Evolutionary conservation across 768 basidiomycete genomes (phyloP).

Genomic region (Leucogyrophana mollusca): DNA sequence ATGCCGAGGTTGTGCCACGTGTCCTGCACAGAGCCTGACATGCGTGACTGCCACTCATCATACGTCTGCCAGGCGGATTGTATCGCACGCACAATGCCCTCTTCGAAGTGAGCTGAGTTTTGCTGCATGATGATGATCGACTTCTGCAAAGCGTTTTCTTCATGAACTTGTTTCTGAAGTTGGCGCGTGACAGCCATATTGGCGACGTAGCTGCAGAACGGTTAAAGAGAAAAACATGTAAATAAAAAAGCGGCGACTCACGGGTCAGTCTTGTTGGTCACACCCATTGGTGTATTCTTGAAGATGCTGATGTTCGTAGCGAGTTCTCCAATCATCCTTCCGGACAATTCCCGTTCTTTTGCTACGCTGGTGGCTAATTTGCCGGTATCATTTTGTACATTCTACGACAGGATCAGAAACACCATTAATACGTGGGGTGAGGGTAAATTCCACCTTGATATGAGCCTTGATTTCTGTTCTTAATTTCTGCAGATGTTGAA

Average conservation of each 20-base stretch:
- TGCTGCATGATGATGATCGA: conserved; percentile 98
- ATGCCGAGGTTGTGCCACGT: conserved; percentile 70
- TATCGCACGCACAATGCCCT: conserved; percentile 91
- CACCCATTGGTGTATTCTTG: conserved; percentile 91
- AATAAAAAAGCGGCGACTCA: conserved; percentile 41
- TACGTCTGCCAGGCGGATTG: conserved; percentile 98
- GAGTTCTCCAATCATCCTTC: conserved; percentile 83
- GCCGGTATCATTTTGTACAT: conserved; percentile 94
- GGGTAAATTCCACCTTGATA: conserved; percentile 63
- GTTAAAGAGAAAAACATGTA: neutral
- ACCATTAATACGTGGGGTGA: too few relatives aligned
- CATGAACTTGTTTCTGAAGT: conserved; percentile 89
- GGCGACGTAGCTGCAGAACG: conserved; percentile 52
- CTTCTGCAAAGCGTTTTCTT: conserved; percentile 98
- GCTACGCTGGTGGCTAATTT: conserved; percentile 90
- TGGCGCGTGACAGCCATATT: conserved; percentile 76
- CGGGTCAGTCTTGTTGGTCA: conserved; percentile 81
- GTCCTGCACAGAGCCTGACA: conserved; percentile 68
- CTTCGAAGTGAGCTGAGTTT: conserved; percentile 95
- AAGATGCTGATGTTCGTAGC: conserved; percentile 83
- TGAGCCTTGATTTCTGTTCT: conserved; percentile 95
- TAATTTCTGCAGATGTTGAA: conserved; percentile 97
- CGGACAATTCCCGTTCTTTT: conserved; percentile 87
- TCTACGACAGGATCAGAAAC: conserved; percentile 39
- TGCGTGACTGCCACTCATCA: conserved; percentile 90